These are phyloP conservation scores for Spathaspora girioi DNA, from an alignment of 805 yeast species.

Conservation along the genomic window DNA sequence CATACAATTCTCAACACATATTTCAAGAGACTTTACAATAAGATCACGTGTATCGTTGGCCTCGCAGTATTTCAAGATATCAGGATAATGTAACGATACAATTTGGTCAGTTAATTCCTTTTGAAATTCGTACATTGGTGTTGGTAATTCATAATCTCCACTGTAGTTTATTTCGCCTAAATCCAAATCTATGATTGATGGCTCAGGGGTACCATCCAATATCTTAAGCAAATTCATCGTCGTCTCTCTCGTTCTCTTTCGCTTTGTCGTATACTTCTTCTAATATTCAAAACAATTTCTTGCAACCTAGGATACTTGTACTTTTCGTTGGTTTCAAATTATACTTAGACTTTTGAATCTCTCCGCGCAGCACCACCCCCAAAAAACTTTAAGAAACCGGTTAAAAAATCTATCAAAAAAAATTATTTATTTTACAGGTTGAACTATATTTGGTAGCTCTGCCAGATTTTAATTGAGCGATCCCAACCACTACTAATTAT, in stretches of 20 bases:
- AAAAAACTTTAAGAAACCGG: not conserved
- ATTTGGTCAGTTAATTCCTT: conserved; percentile 88
- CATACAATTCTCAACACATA: conserved; percentile 71
- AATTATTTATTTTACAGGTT: not conserved
- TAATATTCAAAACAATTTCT: not conserved
- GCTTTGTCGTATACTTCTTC: not conserved
- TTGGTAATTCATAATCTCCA: conserved; percentile 73
- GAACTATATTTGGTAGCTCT: not conserved
- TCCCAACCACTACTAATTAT: conserved; percentile 82
- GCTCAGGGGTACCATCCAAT: conserved; percentile 81
- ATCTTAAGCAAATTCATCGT: conserved; percentile 71
- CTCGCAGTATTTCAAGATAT: conserved; percentile 83
- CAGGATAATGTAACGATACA: conserved; percentile 86
- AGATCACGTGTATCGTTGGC: conserved; percentile 47
- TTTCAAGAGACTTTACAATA: conserved; percentile 69
- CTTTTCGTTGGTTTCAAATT: too few relatives aligned
- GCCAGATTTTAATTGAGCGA: conserved; percentile 68
- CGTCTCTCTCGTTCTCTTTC: too few relatives aligned
- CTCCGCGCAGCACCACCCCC: not conserved
- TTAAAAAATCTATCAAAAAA: not conserved
- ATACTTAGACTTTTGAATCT: not conserved
- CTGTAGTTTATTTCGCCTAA: conserved; percentile 43
- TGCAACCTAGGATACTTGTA: not conserved
- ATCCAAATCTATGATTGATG: conserved; percentile 59
- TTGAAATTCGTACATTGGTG: conserved; percentile 84